phyloP scores from a whole-genome alignment of 202 grass and related monocot species.

The Dendrocalamus latiflorus region DNA sequence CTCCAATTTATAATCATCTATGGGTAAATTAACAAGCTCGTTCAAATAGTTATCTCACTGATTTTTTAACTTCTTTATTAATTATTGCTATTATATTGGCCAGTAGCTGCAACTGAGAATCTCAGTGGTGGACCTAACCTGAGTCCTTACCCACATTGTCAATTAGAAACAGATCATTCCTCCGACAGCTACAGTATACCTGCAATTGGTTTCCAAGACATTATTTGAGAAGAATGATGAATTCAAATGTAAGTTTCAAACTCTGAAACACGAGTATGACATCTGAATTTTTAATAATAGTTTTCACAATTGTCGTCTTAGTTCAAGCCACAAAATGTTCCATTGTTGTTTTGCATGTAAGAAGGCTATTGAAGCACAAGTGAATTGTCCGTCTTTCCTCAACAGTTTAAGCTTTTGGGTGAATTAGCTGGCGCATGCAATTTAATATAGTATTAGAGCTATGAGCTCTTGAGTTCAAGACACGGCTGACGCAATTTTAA shows the following conservation, averaged over 20 bases:
- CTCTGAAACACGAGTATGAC: neutral
- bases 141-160: neutral
- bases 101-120: slow-evolving; percentile 3
- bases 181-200: neutral
- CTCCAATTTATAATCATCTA: neutral
- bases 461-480: too few relatives aligned
- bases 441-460: too few relatives aligned
- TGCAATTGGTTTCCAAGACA: neutral
- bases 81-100: neutral
- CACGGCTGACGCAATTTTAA: too few relatives aligned
- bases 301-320: neutral
- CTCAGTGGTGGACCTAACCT: neutral
- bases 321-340: neutral
- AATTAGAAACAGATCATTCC: neutral
- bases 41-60: neutral
- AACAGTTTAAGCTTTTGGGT: too few relatives aligned
- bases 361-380: neutral
- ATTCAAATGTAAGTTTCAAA: neutral
- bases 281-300: neutral
- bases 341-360: neutral
- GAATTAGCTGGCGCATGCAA: accelerated
- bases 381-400: too few relatives aligned
- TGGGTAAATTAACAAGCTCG: neutral
- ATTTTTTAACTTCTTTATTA: neutral
- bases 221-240: neutral